These are phyloP conservation scores for Diaporthe sp. DNA, from an alignment of 2,329 filamentous ascomycete genomes.

Conservation along the genomic window DNA sequence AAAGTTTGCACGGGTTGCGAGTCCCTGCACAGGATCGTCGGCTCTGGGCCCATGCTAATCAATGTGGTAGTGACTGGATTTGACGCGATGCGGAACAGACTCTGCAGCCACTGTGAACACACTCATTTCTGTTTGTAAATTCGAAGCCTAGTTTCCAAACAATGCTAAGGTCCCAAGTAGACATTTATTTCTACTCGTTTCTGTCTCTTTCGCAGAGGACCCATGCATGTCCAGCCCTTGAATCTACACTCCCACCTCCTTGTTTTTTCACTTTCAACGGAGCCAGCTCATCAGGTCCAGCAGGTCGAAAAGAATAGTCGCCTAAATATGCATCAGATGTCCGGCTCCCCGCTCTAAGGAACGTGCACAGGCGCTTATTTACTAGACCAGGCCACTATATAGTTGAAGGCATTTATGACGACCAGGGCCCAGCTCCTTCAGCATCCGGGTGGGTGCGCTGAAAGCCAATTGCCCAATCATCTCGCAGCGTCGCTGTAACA, in stretches of 20 bases:
- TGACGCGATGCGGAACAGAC: too few species aligned
- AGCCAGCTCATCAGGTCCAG: not conserved
- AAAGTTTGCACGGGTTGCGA: not conserved
- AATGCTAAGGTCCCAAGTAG: too few species aligned
- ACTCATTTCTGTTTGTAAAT: too few species aligned
- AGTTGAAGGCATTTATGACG: not conserved
- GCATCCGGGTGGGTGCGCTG: not conserved
- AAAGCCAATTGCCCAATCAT: slow-evolving; percentile 11
- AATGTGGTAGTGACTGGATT: too few species aligned
- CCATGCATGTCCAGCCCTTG: too few species aligned
- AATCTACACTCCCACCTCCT: too few species aligned
- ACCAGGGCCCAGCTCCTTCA: slow-evolving; percentile 10
- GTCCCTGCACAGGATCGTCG: not conserved
- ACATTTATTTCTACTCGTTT: too few species aligned
- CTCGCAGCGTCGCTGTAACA: not conserved
- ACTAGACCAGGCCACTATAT: too few species aligned
- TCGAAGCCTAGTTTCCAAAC: too few species aligned
- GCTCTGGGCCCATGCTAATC: not conserved
- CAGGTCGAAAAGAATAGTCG: not conserved
- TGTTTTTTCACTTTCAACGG: not conserved
- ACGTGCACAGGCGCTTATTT: not conserved
- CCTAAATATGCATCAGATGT: not conserved
- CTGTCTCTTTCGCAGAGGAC: too few species aligned
- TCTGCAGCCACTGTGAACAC: too few species aligned
- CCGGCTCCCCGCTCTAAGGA: not conserved